Percentiles rank a stretch among this genome's conserved stretches.
These are phyloP conservation scores for Ophiocordyceps polyrhachis-furcata DNA, from an alignment of 2,329 filamentous ascomycete genomes.

Conservation along the genomic window DNA sequence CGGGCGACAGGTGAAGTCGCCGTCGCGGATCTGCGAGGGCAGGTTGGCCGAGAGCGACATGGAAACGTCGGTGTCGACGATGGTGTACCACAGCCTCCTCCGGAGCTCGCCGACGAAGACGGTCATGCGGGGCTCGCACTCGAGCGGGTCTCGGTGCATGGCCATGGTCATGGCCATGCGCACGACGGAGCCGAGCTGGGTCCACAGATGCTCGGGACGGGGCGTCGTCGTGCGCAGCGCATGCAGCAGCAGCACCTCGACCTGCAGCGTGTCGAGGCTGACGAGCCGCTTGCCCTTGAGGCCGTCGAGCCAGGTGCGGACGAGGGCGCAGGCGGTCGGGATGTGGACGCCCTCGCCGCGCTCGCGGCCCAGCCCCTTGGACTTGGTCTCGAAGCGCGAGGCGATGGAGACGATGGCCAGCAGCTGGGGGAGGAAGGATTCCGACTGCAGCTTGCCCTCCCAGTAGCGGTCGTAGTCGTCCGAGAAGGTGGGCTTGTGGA, in stretches of 20 bases:
- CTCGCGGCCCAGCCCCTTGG: slow-evolving; percentile 30
- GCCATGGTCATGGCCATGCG: slow-evolving; percentile 42
- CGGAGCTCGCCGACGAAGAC: slow-evolving; percentile 34
- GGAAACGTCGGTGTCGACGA: slow-evolving; percentile 37
- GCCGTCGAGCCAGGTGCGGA: slow-evolving; percentile 33
- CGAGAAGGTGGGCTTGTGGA: slow-evolving; percentile 32
- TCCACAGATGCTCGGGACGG: slow-evolving; percentile 32
- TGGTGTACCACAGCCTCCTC: slow-evolving; percentile 36
- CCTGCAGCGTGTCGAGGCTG: slow-evolving; percentile 33
- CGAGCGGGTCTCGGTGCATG: slow-evolving; percentile 35
- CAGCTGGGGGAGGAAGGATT: slow-evolving; percentile 34
- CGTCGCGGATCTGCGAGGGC: slow-evolving; percentile 30
- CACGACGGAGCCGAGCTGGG: slow-evolving; percentile 33
- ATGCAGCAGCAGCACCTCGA: slow-evolving; percentile 33
- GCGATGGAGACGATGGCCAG: slow-evolving; percentile 33
- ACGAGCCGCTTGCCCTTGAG: slow-evolving; percentile 32
- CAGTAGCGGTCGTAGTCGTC: slow-evolving; percentile 32
- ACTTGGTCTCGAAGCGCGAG: slow-evolving; percentile 31
- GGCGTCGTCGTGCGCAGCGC: slow-evolving; percentile 33
- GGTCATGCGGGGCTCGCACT: slow-evolving; percentile 28
- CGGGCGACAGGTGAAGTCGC: slow-evolving; percentile 32
- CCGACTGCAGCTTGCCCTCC: slow-evolving; percentile 25
- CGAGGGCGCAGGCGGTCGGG: slow-evolving; percentile 35
- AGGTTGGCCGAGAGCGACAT: slow-evolving; percentile 33
- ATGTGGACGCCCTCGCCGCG: slow-evolving; percentile 35